phyloP scores from a whole-genome alignment of 768 basidiomycete genomes.

The Hemileccinum impolitum region DNA sequence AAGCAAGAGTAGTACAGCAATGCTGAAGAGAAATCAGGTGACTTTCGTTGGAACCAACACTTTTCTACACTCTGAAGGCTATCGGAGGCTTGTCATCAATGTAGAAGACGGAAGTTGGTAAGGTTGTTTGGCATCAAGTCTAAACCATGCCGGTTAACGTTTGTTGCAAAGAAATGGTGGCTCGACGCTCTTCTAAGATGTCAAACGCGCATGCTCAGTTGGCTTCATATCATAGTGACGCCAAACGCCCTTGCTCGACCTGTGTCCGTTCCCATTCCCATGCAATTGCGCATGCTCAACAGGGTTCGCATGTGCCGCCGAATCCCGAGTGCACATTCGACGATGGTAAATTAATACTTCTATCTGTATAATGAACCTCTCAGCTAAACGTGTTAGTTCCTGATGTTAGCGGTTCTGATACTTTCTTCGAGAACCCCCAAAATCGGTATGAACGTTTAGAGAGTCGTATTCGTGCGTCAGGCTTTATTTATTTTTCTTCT shows the following conservation, averaged over 20 bases:
- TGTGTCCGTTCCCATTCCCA: constrained; percentile 74
- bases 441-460: constrained; percentile 63
- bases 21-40: constrained; percentile 27
- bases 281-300: constrained; percentile 57
- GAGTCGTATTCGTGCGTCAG: constrained; percentile 58
- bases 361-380: background rate
- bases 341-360: constrained; percentile 43
- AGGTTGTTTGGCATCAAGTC: constrained; percentile 21
- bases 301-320: constrained; percentile 50
- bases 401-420: constrained; percentile 31
- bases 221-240: constrained; percentile 47
- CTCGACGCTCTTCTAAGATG: constrained; percentile 9
- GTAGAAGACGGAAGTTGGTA: constrained; percentile 71
- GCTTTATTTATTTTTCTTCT: constrained; percentile 1
- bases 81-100: constrained; percentile 47
- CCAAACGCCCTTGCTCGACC: constrained; percentile 73
- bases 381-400: constrained; percentile 30
- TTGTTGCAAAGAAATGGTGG: constrained; percentile 56
- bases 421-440: constrained; percentile 49
- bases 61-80: constrained; percentile 1
- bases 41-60: background rate
- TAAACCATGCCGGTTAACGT: constrained; percentile 16
- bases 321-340: constrained; percentile 76
- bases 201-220: constrained; percentile 3
- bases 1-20: background rate